These are phyloP conservation scores for Magnaporthales sp. DNA, from an alignment of 2,329 filamentous ascomycete genomes.

Conservation along the genomic window DNA sequence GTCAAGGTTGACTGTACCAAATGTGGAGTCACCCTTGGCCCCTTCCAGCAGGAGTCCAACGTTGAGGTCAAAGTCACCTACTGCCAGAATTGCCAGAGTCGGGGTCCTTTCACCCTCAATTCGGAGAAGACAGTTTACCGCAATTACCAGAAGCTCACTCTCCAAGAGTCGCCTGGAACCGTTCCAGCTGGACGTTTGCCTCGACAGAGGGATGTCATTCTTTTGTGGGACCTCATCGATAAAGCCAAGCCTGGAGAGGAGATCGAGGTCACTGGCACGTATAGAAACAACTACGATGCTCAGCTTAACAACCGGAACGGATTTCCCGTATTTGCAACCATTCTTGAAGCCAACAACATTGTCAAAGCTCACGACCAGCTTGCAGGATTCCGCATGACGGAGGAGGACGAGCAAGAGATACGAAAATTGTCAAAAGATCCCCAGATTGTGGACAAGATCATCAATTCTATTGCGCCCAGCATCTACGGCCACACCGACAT, in stretches of 20 bases:
- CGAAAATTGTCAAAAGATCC: slow-evolving; percentile 81
- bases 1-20: slow-evolving; percentile 97
- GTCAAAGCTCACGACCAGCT: slow-evolving; percentile 97
- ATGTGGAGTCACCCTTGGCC: slow-evolving; percentile 83
- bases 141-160: slow-evolving; percentile 95
- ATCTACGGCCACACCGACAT: slow-evolving; percentile 97
- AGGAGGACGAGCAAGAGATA: slow-evolving; percentile 90
- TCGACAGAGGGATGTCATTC: slow-evolving; percentile 85
- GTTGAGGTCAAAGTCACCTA: slow-evolving; percentile 93
- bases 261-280: slow-evolving; percentile 92
- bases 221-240: slow-evolving; percentile 96
- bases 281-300: slow-evolving; percentile 96
- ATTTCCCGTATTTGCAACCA: slow-evolving; percentile 96
- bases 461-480: slow-evolving; percentile 88
- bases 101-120: slow-evolving; percentile 90
- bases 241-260: slow-evolving; percentile 95
- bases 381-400: slow-evolving; percentile 88
- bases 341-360: slow-evolving; percentile 94
- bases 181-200: slow-evolving; percentile 93
- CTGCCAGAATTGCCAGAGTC: slow-evolving; percentile 93
- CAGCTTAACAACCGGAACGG: slow-evolving; percentile 98
- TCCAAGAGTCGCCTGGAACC: slow-evolving; percentile 94
- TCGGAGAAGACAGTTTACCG: slow-evolving; percentile 97
- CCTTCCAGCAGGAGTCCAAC: slow-evolving; percentile 95
- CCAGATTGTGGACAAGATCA: slow-evolving; percentile 84